Conservation (phyloP, 495 filamentous ascomycete genomes). For the Staphylotrichum longicolle region DNA sequence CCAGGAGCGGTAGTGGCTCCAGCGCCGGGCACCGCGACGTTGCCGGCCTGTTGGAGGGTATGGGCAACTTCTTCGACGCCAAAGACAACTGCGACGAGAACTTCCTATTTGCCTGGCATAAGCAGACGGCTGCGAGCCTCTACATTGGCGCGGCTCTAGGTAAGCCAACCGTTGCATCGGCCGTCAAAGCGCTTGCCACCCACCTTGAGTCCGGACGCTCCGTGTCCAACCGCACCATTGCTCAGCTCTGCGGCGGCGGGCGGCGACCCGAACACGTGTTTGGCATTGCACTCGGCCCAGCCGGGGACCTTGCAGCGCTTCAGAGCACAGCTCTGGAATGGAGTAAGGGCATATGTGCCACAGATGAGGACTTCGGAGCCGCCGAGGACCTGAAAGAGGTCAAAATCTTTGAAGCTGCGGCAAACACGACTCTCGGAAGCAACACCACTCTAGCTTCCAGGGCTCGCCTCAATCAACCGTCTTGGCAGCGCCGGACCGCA, state of each 20-base stretch:
- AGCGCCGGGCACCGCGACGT: not conserved
- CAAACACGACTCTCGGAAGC: not conserved
- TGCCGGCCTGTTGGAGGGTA: slow-evolving; percentile 12
- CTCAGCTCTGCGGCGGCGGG: slow-evolving; percentile 9
- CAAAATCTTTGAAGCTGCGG: not conserved
- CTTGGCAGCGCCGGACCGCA: not conserved
- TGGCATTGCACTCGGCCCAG: slow-evolving; percentile 6
- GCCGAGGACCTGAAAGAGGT: slow-evolving; percentile 1
- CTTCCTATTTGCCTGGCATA: slow-evolving; percentile 15
- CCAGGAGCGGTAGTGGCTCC: too few relatives aligned
- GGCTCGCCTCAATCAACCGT: too few relatives aligned
- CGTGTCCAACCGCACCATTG: slow-evolving; percentile 6
- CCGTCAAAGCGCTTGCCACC: slow-evolving; percentile 5
- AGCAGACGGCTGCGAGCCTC: slow-evolving; percentile 14
- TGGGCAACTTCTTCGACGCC: slow-evolving; percentile 11
- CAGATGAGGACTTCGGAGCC: not conserved
- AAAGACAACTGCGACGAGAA: slow-evolving; percentile 20
- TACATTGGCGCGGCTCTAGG: slow-evolving; percentile 16
- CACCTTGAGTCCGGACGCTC: slow-evolving; percentile 4
- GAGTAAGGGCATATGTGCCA: slow-evolving; percentile 11
- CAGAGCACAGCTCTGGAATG: slow-evolving; percentile 11
- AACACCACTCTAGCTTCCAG: not conserved
- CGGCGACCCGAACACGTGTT: slow-evolving; percentile 2
- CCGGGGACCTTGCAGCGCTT: slow-evolving; percentile 5
- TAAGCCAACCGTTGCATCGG: slow-evolving; percentile 13